These are phyloP conservation scores for Gossypium anomalum DNA, from an alignment of 345 rosid genomes.

Conservation along the genomic window DNA sequence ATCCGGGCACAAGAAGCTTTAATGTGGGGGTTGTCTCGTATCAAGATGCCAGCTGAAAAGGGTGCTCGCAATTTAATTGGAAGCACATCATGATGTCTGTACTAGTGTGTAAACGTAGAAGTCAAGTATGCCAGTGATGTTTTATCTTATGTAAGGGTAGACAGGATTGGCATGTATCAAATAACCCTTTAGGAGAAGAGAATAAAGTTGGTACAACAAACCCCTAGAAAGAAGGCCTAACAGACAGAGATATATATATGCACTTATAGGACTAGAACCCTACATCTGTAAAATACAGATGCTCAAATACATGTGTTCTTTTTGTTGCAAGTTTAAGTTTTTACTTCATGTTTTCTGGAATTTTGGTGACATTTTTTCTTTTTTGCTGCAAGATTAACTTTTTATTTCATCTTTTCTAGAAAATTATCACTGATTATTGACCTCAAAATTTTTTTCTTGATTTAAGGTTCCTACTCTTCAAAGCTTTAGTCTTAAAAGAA, in stretches of 20 bases:
- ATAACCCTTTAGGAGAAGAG: background rate
- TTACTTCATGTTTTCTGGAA: background rate
- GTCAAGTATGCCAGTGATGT: background rate
- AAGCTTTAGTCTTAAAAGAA: background rate
- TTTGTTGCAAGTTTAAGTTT: background rate
- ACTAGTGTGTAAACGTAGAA: background rate
- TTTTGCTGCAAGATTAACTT: background rate
- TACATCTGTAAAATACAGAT: background rate
- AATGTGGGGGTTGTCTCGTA: background rate
- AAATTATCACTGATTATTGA: background rate
- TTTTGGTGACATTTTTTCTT: background rate
- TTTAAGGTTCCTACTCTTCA: background rate
- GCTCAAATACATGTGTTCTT: background rate
- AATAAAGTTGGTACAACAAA: background rate
- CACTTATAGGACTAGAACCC: background rate
- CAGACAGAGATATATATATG: background rate
- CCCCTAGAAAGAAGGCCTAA: background rate
- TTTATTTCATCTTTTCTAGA: background rate
- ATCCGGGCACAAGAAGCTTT: background rate
- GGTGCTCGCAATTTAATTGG: background rate
- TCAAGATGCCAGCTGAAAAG: background rate
- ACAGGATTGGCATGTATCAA: background rate
- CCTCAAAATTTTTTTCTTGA: background rate
- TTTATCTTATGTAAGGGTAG: background rate
- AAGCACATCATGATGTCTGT: background rate